A percentile compares a stretch with the other conserved stretches of the same genome.
Evolutionary conservation across 441 rosid species (phyloP).

Genomic region (Euphorbia schlechtendalii): DNA sequence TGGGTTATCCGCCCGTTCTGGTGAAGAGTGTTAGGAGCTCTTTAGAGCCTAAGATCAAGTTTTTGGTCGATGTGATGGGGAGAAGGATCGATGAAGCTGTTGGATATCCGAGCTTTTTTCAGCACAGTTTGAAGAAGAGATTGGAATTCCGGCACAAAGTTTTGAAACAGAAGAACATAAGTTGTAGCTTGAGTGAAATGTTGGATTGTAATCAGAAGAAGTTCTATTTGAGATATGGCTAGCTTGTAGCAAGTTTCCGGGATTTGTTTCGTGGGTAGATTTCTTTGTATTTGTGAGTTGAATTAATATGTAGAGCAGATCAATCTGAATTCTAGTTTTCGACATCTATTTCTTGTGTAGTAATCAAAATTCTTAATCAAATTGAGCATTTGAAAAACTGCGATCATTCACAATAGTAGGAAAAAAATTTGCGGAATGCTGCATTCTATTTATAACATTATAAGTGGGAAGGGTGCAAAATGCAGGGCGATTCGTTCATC

Average conservation of each 20-base stretch:
- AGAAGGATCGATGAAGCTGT: constrained; percentile 69
- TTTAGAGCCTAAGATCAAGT: constrained; percentile 72
- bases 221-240: constrained; percentile 55
- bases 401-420: neutral
- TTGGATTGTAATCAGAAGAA: constrained; percentile 73
- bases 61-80: constrained; percentile 77
- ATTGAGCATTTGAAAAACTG: neutral
- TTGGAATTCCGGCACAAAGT: constrained; percentile 59
- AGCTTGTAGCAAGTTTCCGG: constrained; percentile 27
- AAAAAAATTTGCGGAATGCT: neutral
- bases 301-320: neutral
- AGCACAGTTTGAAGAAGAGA: constrained; percentile 79
- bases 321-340: neutral
- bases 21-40: constrained; percentile 78
- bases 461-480: too few species aligned
- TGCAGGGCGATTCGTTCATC: too few species aligned
- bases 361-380: neutral
- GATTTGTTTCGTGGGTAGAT: constrained; percentile 12
- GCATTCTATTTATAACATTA: neutral
- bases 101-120: constrained; percentile 70
- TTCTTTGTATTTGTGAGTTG: constrained; percentile 1
- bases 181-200: constrained; percentile 83
- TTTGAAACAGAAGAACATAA: constrained; percentile 50
- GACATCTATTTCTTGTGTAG: neutral
- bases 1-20: constrained; percentile 74